Conservation (phyloP, 352 stramenopile genomes). For the Phytopythium helicoides region DNA sequence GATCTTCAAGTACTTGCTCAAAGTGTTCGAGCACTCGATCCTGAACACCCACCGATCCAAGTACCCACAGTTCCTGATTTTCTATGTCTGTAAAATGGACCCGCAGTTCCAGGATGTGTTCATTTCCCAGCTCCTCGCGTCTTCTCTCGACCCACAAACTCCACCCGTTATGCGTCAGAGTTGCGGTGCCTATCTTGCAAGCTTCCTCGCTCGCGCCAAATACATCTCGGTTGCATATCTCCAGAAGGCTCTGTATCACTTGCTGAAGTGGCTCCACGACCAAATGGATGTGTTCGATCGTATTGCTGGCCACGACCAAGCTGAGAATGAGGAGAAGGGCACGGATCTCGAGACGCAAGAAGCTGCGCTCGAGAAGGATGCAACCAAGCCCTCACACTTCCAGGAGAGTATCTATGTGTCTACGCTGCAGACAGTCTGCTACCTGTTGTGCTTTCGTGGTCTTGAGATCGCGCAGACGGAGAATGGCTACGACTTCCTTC, state of each 20-base stretch:
- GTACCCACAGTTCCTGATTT: slow-evolving; percentile 92
- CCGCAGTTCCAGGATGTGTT: slow-evolving; percentile 82
- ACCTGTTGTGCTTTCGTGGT: slow-evolving; percentile 97
- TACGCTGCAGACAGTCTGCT: slow-evolving; percentile 95
- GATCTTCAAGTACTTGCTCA: slow-evolving; percentile 79
- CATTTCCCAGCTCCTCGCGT: slow-evolving; percentile 75
- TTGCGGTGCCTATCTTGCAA: slow-evolving; percentile 94
- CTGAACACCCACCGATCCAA: slow-evolving; percentile 91
- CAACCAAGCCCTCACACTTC: slow-evolving; percentile 25
- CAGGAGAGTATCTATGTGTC: slow-evolving; percentile 79
- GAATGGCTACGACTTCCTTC: slow-evolving; percentile 77
- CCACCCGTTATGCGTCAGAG: slow-evolving; percentile 91
- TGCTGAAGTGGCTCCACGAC: slow-evolving; percentile 93
- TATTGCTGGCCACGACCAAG: slow-evolving; percentile 27
- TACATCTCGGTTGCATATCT: slow-evolving; percentile 93
- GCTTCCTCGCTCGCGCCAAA: slow-evolving; percentile 93
- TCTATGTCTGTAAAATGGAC: slow-evolving; percentile 81
- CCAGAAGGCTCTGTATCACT: slow-evolving; percentile 90
- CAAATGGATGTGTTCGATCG: slow-evolving; percentile 90
- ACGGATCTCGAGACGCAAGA: slow-evolving; percentile 15
- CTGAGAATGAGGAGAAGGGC: slow-evolving; percentile 19
- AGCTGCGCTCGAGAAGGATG: slow-evolving; percentile 12
- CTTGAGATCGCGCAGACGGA: slow-evolving; percentile 75
- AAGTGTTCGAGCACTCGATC: slow-evolving; percentile 84
- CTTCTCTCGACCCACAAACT: slow-evolving; percentile 75